Evolutionary conservation across 306 rosid species (phyloP).

Genomic region (cucumber (Cucumis sativus)): DNA sequence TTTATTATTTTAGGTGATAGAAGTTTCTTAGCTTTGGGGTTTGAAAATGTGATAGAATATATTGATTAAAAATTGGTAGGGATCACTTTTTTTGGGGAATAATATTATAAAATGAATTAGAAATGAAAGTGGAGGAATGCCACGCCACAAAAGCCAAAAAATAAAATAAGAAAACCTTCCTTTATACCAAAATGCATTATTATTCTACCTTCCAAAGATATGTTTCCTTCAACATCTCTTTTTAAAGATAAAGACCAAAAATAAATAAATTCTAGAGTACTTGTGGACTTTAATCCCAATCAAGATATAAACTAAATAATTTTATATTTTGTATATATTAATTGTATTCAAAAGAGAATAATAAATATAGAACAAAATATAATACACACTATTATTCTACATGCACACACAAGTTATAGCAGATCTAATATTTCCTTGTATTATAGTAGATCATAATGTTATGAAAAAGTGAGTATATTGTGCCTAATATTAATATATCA

Average conservation of each 20-base stretch:
- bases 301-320: no score
- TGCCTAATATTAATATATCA: no score
- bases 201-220: background rate
- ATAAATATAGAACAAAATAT: no score
- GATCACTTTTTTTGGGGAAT: background rate
- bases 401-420: no score
- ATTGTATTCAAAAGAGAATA: no score
- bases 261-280: no score
- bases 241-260: background rate
- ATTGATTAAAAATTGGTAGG: background rate
- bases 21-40: background rate
- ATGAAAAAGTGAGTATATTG: background rate
- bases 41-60: background rate
- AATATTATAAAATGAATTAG: background rate
- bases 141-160: constrained; percentile 2
- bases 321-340: no score
- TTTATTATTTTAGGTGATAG: background rate
- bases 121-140: background rate
- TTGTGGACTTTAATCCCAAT: no score
- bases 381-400: no score
- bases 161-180: no score
- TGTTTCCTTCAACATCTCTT: background rate
- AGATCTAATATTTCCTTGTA: no score
- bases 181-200: background rate
- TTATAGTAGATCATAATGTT: no score